phyloP scores from a whole-genome alignment of 306 rosid genomes.

The Trichosanthes cucumerina region DNA sequence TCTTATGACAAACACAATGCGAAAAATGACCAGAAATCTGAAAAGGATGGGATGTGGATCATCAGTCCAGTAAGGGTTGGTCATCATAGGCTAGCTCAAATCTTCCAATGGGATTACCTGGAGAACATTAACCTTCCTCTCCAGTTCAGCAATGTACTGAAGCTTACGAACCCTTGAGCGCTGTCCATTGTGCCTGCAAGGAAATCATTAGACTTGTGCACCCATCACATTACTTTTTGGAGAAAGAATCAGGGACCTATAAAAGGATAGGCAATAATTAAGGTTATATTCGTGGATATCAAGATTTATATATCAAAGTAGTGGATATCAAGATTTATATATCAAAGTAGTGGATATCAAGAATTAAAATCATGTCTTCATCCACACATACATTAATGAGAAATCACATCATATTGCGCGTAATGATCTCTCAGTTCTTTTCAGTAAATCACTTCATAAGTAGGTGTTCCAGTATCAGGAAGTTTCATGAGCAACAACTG shows the following conservation, averaged over 20 bases:
- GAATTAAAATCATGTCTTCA: not conserved
- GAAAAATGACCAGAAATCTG: not conserved
- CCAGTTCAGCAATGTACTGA: slow-evolving; percentile 38
- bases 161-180: slow-evolving; percentile 45
- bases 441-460: not conserved
- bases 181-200: slow-evolving; percentile 39
- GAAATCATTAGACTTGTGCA: not conserved
- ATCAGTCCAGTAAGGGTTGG: not conserved
- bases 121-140: slow-evolving; percentile 31
- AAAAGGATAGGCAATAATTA: not conserved
- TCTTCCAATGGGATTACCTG: slow-evolving; percentile 18
- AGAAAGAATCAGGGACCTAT: not conserved
- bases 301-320: not conserved
- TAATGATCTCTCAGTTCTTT: slow-evolving; percentile 2
- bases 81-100: not conserved
- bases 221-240: not conserved
- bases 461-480: not conserved
- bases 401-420: not conserved
- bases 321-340: not conserved
- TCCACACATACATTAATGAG: not conserved
- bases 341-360: not conserved
- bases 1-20: not conserved
- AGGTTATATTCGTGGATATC: not conserved
- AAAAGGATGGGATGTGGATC: not conserved
- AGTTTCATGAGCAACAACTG: not conserved